Evolutionary conservation across 257 asterid genomes (phyloP), one percentile per base, ranked within the genome.

Genomic region (Ilex asprella): DNA sequence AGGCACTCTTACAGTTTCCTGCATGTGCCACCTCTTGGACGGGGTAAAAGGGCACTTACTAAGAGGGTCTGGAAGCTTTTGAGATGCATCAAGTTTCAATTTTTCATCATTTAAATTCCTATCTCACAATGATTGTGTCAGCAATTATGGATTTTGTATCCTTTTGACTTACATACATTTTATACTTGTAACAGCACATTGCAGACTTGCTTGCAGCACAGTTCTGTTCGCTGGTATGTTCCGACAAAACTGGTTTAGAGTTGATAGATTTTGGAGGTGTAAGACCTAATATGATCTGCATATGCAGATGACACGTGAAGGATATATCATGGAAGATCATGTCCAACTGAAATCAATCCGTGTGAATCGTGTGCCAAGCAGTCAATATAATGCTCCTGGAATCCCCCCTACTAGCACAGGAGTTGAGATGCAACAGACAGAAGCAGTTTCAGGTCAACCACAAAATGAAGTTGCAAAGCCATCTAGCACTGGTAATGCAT

Each of bases 121-220:
- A 49, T 49, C 1, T 1, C n/a, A 15, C 54, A 3, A 15, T 49
- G 54, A 49, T n/a, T 4, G 54, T 49, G 14, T 49, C 16, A 12
- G 14, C 54, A 49, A 15, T 6, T 49, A 49, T 49, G 16, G 2
- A 11, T 49, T 12, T 49, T n/a, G 3, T n/a, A 11, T 7, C 10
- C 5, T 49, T 49, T 12, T 49, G 14, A 11, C 71, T 73, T 58
- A 76, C 67, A 7, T 51, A n/a, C 70, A 62, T 44, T 39, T 46
- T 61, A 67, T 52, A 65, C 60, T 60, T 72, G 66, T 81, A 75
- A 72, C 99, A 93, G 99, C 86, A 87, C 70, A 75, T 66, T n/a
- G 99, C 97, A 2, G 99, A 93, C 75, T 78, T 89, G 77, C 94
- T 93, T 60, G 99, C 94, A 31, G 75, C 85, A 32, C 99, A 93